Percentiles rank a stretch among this genome's conserved stretches.
phyloP scores from a whole-genome alignment of 495 filamentous ascomycete genomes.

The Neurospora sp. region DNA sequence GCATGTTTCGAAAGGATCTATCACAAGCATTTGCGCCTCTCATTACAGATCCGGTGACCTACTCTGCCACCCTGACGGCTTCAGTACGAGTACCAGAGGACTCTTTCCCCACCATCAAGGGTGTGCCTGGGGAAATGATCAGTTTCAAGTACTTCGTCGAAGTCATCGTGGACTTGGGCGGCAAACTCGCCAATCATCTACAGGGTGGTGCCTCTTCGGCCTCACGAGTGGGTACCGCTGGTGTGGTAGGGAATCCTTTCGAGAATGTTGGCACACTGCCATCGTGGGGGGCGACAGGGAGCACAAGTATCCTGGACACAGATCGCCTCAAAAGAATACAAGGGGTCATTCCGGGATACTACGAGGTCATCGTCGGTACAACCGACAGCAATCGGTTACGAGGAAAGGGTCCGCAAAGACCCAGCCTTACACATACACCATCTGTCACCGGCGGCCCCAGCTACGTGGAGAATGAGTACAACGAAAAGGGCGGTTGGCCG shows the following conservation, averaged over 20 bases:
- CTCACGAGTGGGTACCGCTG: conserved; percentile 4
- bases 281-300: conserved; percentile 36
- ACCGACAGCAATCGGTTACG: conserved; percentile 60
- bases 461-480: not conserved
- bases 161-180: conserved; percentile 82
- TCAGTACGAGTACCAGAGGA: conserved; percentile 82
- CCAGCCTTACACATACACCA: conserved; percentile 14
- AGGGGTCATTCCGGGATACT: conserved; percentile 69
- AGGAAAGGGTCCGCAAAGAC: conserved; percentile 35
- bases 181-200: conserved; percentile 58
- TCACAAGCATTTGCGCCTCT: conserved; percentile 78
- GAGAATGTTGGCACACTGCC: conserved; percentile 27
- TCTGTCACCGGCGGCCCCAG: conserved; percentile 4
- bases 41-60: conserved; percentile 69
- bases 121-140: conserved; percentile 83
- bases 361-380: conserved; percentile 84
- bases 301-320: conserved; percentile 77
- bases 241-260: conserved; percentile 13
- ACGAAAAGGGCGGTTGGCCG: conserved; percentile 11
- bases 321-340: conserved; percentile 78
- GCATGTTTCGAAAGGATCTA: conserved; percentile 87
- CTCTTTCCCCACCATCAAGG: conserved; percentile 82
- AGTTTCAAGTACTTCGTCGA: conserved; percentile 90
- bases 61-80: conserved; percentile 66
- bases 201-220: conserved; percentile 32